These are phyloP conservation scores for Trichoderma endophyticum DNA, from an alignment of 2,329 filamentous ascomycete genomes.

Conservation along the genomic window DNA sequence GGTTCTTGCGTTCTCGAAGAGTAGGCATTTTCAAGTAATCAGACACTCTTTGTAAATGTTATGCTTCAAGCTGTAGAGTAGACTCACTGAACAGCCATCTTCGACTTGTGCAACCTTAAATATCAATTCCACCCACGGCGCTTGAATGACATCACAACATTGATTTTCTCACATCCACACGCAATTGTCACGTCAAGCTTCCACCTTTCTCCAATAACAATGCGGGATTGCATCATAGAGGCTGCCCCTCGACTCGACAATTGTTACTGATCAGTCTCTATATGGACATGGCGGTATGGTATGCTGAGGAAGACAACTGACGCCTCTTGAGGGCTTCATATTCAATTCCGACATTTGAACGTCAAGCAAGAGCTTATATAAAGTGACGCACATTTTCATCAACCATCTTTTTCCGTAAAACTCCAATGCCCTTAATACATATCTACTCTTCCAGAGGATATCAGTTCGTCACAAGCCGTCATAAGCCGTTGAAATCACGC, in stretches of 20 bases:
- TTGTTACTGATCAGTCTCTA: neutral
- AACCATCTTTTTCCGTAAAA: slow-evolving; percentile 9
- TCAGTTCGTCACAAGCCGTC: slow-evolving; percentile 4
- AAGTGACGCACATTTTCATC: slow-evolving; percentile 1
- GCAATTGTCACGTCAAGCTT: neutral
- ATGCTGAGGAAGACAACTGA: neutral
- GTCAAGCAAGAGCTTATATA: neutral
- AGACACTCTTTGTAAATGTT: neutral
- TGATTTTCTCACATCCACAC: neutral
- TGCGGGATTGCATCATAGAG: slow-evolving; percentile 1
- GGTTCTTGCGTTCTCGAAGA: slow-evolving; percentile 17
- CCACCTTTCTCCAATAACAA: neutral
- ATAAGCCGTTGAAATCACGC: slow-evolving; percentile 16
- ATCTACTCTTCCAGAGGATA: slow-evolving; percentile 8
- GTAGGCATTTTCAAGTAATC: slow-evolving; percentile 5
- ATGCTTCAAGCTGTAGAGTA: neutral
- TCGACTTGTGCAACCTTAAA: neutral
- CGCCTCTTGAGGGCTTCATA: neutral
- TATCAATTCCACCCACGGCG: neutral
- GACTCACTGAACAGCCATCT: neutral
- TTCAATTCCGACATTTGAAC: neutral
- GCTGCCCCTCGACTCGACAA: neutral
- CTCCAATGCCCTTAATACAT: neutral
- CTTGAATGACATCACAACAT: slow-evolving; percentile 13
- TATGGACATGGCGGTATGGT: neutral